These are phyloP conservation scores for Eimeria sp. DNA, from an alignment of 169 alveolate genomes.

Conservation along the genomic window DNA sequence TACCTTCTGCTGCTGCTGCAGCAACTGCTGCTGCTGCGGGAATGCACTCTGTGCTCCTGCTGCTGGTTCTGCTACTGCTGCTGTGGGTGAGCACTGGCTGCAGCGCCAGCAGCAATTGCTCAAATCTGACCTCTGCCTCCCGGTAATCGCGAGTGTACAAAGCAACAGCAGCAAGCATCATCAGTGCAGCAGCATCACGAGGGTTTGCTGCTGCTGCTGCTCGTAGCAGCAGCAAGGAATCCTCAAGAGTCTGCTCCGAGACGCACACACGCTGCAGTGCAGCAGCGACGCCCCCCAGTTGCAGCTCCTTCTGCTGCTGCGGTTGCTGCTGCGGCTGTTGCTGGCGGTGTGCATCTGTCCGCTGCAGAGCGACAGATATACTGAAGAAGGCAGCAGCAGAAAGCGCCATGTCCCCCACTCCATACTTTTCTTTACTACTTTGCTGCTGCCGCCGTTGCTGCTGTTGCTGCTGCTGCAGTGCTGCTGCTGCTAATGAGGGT, in stretches of 20 bases:
- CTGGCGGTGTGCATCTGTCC: background rate
- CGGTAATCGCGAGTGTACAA: background rate
- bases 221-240: constrained; percentile 50
- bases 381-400: constrained; percentile 65
- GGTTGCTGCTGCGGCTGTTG: background rate
- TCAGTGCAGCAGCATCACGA: background rate
- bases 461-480: constrained; percentile 68
- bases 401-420: background rate
- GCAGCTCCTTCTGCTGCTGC: constrained; percentile 34
- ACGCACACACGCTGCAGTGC: constrained; percentile 60
- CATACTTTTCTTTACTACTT: background rate
- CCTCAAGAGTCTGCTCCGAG: constrained; percentile 35
- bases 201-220: constrained; percentile 76
- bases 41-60: background rate
- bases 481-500: constrained; percentile 45
- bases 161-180: constrained; percentile 58
- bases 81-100: constrained; percentile 9
- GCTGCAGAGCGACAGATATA: constrained; percentile 36
- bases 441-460: constrained; percentile 12
- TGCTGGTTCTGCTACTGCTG: constrained; percentile 40
- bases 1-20: constrained; percentile 6
- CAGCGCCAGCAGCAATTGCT: constrained; percentile 40
- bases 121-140: constrained; percentile 31
- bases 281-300: constrained; percentile 24
- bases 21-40: background rate